phyloP scores from a whole-genome alignment of 371 early-diverging fungal genomes.

The Encephalitozoon hellem region DNA sequence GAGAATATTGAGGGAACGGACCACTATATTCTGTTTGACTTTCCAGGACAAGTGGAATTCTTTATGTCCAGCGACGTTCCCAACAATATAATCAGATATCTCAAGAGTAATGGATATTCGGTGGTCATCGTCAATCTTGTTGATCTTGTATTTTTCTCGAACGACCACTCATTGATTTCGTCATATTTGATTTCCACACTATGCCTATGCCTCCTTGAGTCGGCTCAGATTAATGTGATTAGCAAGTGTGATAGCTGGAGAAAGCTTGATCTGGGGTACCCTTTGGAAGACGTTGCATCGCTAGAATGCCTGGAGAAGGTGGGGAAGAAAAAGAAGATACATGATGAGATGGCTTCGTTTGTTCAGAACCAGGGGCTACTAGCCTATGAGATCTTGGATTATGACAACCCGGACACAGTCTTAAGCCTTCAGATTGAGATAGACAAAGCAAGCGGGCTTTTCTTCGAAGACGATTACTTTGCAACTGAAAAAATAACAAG shows the following conservation, averaged over 20 bases:
- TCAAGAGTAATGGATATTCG: slow-evolving; percentile 16
- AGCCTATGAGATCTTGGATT: slow-evolving; percentile 35
- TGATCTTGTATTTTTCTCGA: slow-evolving; percentile 36
- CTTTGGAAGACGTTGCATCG: not conserved
- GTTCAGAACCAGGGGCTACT: slow-evolving; percentile 23
- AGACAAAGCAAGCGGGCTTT: slow-evolving; percentile 41
- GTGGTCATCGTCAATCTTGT: slow-evolving; percentile 31
- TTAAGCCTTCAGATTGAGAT: slow-evolving; percentile 23
- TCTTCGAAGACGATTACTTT: slow-evolving; percentile 22
- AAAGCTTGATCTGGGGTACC: not conserved
- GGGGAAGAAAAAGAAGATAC: not conserved
- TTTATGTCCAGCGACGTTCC: slow-evolving; percentile 20
- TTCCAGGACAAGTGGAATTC: slow-evolving; percentile 51
- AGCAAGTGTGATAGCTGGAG: slow-evolving; percentile 43
- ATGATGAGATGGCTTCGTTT: not conserved
- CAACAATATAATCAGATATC: not conserved
- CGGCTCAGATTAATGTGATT: slow-evolving; percentile 35
- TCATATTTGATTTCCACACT: slow-evolving; percentile 36
- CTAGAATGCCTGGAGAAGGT: not conserved
- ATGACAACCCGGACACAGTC: slow-evolving; percentile 28
- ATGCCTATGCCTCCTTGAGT: slow-evolving; percentile 23
- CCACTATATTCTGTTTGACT: slow-evolving; percentile 38
- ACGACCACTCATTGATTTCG: slow-evolving; percentile 11
- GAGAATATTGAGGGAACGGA: slow-evolving; percentile 14
- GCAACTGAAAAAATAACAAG: not conserved